Evolutionary conservation across 1,284 basidiomycete genomes (phyloP).

Genomic region (Cutaneotrichosporon mucoides): DNA sequence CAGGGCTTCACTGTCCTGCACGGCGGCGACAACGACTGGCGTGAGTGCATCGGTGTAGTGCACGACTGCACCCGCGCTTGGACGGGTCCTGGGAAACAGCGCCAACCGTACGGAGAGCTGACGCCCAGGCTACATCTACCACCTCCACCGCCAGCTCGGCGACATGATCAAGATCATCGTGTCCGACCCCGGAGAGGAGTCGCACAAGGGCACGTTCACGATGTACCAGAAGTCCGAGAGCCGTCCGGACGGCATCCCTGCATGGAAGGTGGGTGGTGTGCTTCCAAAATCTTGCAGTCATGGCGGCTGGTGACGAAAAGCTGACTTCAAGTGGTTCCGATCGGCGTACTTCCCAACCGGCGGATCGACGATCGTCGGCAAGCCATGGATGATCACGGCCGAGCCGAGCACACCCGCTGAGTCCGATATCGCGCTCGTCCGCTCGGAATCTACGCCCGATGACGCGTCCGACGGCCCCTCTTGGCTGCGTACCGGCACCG

Average conservation of each 20-base stretch:
- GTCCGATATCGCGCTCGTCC: not conserved
- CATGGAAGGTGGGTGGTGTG: slow-evolving; percentile 36
- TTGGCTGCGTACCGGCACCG: slow-evolving; percentile 7
- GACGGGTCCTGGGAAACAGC: too few species aligned
- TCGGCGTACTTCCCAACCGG: slow-evolving; percentile 23
- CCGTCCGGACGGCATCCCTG: slow-evolving; percentile 21
- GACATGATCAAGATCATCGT: slow-evolving; percentile 23
- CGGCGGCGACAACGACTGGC: slow-evolving; percentile 22
- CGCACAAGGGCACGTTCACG: slow-evolving; percentile 3
- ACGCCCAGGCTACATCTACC: slow-evolving; percentile 25
- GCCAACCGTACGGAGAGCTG: too few species aligned
- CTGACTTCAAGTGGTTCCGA: slow-evolving; percentile 17
- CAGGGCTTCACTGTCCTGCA: slow-evolving; percentile 27
- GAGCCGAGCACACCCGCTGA: slow-evolving; percentile 3
- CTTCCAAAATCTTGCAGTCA: too few species aligned
- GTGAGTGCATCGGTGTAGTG: too few species aligned
- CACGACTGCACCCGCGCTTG: too few species aligned
- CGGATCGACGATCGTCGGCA: slow-evolving; percentile 18
- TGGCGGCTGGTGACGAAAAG: too few species aligned
- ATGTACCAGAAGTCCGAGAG: slow-evolving; percentile 15
- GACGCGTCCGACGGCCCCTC: not conserved
- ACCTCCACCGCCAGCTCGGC: slow-evolving; percentile 25
- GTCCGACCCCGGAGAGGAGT: slow-evolving; percentile 7
- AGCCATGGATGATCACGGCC: slow-evolving; percentile 15
- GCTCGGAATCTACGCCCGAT: not conserved